Base-by-base conservation (phyloP, 345 rosid genomes). In the Eucalyptus brandiana region DNA sequence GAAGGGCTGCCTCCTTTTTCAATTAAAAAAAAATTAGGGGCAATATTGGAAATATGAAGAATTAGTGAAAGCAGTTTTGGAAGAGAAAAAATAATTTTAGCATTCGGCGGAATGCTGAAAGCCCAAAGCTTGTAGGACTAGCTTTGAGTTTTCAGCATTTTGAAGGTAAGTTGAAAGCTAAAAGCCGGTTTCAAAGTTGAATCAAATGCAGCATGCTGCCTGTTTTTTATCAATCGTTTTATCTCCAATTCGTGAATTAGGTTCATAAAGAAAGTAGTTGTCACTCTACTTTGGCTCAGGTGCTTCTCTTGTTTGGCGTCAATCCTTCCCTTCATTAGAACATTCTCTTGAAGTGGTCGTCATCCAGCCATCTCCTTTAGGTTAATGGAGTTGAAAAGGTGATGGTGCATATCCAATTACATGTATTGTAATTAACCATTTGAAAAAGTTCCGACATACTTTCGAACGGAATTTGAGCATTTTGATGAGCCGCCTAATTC, bases 1-100 rank as follows among this genome's bases (percentile, higher is more conserved):
- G 0, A 47, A 47, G 13, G 48, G 48, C 0, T 47, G 4, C 48
- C 0, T 47, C 48, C 48, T 3, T 47, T 47, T 47, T 0, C 48
- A 47, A 47, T 11, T 11, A 47, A 47, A 47, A 47, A 47, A 47
- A 47, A 47, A 47, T 47, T 4, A 47, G 1, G 12, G 1, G 48
- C 4, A 47, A 47, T 11, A 47, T 47, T 47, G 13, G 48, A 47
- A 47, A 47, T 47, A 47, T 47, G 48, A 47, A 47, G 48, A 47
- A 47, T 47, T 47, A 47, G 48, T 47, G 48, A 47, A 47, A 11
- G 48, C 4, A 11, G 2, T 47, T 47, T 47, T 47, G 48, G 48
- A 47, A 47, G 4, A 12, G 4, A 47, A 47, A 47, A 47, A 47
- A 47, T 47, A 47, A 47, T 47, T 47, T 47, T 47, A 11, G 48